A percentile compares a stretch with the other conserved stretches of the same genome.
Conservation (phyloP, 306 rosid genomes). For the Vigna unguiculata region DNA sequence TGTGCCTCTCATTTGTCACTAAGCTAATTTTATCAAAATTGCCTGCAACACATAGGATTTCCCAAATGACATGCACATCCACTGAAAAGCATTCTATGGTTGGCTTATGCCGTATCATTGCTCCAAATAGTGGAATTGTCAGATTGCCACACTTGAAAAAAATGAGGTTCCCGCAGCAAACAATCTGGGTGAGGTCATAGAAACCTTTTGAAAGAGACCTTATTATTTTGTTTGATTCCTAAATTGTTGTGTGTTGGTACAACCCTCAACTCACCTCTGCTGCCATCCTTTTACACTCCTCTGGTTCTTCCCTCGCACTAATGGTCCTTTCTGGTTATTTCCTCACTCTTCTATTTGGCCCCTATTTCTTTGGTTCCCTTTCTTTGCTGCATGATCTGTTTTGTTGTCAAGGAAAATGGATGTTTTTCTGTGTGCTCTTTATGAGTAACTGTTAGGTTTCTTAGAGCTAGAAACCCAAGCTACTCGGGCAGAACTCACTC, state of each 20-base stretch:
- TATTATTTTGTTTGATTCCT: too few species aligned
- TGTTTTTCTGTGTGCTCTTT: neutral
- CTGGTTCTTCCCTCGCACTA: too few species aligned
- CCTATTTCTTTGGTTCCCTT: neutral
- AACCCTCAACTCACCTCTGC: neutral
- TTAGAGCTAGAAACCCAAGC: too few species aligned
- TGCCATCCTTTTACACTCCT: neutral
- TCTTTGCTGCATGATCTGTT: neutral
- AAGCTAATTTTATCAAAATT: neutral
- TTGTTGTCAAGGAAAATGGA: neutral
- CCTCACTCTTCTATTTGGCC: neutral
- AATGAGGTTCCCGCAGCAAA: neutral
- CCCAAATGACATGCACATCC: neutral
- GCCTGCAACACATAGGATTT: neutral
- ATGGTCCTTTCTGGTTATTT: neutral
- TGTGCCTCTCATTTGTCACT: neutral
- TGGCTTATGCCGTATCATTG: neutral
- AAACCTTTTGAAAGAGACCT: too few species aligned
- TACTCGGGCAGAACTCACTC: too few species aligned
- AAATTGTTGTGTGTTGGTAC: neutral
- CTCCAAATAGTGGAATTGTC: neutral
- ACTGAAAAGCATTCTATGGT: neutral
- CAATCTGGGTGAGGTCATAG: neutral
- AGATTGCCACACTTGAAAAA: neutral
- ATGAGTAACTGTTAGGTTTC: too few species aligned